Evolutionary conservation across 495 filamentous ascomycete species (phyloP), one percentile per base, ranked within the genome.

Genomic region (Pseudotulostoma volvatum): DNA sequence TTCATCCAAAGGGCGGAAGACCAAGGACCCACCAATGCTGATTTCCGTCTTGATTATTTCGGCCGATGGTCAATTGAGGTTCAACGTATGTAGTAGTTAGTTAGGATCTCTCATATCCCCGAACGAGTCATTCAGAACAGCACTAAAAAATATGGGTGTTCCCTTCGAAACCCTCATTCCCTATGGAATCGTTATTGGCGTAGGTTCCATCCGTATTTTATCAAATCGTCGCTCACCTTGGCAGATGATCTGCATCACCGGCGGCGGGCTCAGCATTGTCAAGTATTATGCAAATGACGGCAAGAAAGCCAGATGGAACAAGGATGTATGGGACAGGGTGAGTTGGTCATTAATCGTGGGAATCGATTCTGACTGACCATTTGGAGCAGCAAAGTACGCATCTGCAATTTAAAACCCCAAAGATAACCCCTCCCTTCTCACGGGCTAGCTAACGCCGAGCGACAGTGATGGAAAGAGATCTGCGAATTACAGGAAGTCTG

Each of bases 381-480:
- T 15, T 2, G 15, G 23, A 34, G 41, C 53, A 85, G 81, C 81
- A 86, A 81, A 86, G 81, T 88, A 75, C 51, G 71, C 43, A 5
- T 57, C 44, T 48, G 19, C 37, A 36, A 18, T 35, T 14, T 16
- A 15, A 40, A 37, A 42, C 19, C 18, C 45, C 36, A 33, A 37
- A 30, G n/a, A 5, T 2, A 31, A 28, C 23, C 8, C 11, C n/a
- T 42, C 13, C 14, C 45, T 54, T 71, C 40, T 71, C 45, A n/a
- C n/a, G n/a, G n/a, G n/a, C n/a, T n/a, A n/a, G 25, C 19, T 31
- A 25, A 23, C 38, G 13, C 13, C 3, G 16, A 8, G 18, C 21
- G 34, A 47, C 47, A 96, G 90, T 99, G 92, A 94, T 96, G 86
- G 80, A 95, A 41, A 75, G 90, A 52, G 90, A 99, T 55, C 66